Percentiles rank a stretch among this genome's conserved stretches.
Conservation (phyloP, 2,329 filamentous ascomycete genomes). For the Coniochaeta sp. region DNA sequence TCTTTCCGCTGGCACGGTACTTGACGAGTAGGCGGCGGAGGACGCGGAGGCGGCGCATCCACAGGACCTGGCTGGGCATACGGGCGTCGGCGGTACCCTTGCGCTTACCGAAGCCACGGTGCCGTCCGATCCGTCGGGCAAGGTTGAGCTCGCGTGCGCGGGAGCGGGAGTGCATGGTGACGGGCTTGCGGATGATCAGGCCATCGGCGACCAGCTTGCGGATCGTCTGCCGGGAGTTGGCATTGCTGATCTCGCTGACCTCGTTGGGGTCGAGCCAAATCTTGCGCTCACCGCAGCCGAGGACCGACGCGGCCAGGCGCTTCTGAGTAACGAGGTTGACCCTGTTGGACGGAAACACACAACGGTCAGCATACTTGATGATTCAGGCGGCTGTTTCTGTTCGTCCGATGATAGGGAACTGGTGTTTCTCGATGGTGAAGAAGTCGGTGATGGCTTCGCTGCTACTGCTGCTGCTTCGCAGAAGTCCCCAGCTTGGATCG, state of each 20-base stretch:
- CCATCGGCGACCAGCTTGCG: conserved; percentile 99
- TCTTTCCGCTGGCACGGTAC: conserved; percentile 99
- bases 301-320: conserved; percentile 97
- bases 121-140: conserved; percentile 89
- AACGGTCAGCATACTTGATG: conserved; percentile 13
- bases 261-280: conserved; percentile 99
- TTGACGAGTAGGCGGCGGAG: conserved; percentile 98
- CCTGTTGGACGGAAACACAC: conserved; percentile 45
- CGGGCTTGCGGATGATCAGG: conserved; percentile 99
- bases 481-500: background rate
- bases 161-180: conserved; percentile 98
- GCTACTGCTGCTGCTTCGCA: conserved; percentile 4
- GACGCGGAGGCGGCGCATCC: conserved; percentile 99
- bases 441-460: conserved; percentile 4
- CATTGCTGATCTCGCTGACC: conserved; percentile 98
- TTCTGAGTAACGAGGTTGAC: conserved; percentile 99
- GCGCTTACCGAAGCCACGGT: conserved; percentile 99
- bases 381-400: background rate
- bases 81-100: conserved; percentile 99
- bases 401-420: background rate
- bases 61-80: conserved; percentile 98
- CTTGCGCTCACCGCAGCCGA: conserved; percentile 99
- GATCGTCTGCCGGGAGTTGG: conserved; percentile 99
- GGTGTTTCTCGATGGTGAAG: conserved; percentile 2
- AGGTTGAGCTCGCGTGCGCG: conserved; percentile 93